Base-by-base conservation (phyloP, 768 basidiomycete genomes). In the Collybia sordida region DNA sequence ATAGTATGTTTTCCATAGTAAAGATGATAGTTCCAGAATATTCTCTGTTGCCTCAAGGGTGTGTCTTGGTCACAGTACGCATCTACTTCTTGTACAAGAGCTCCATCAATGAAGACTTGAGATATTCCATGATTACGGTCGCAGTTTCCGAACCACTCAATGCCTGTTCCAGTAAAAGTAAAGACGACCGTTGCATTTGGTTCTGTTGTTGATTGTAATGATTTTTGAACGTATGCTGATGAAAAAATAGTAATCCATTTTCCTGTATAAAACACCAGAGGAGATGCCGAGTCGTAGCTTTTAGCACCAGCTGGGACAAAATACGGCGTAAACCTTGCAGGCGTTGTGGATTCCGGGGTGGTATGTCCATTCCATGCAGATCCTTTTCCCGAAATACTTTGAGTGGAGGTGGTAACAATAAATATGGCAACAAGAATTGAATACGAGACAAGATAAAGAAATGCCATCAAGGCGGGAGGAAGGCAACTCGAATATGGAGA, bases 61-160 rank as follows among this genome's bases (percentile, higher is more conserved):
- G 51, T 41, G 2, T 53, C 51, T 40, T 55, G 42, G 37, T 69
- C 50, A 55, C 66, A 67, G 60, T 72, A 81, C 6, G 73, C 57
- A 59, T 87, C 75, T 41, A 88, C 72, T 15, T 59, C 66, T 21
- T 71, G 60, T 14, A 73, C 59, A 21, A 69, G 67, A 37, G 65
- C 64, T 17, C 83, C 83, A 50, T 90, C 84, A 15, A 90, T 69
- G 45, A 73, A 79, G 11, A 90, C 75, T 19, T 73, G 55, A 3
- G 82, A 74, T 7, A 75, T 62, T 12, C 88, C 84, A 58, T 89
- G 81, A 14, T 56, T 63, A 35, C 61, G 70, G 55, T 79, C 81
- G 35, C 69, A 72, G 58, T 73, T 78, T 24, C 89, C 89, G 55
- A 90, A 90, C 83, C 83, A 87, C 66, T 90, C 89, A 55, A 91